phyloP scores from a whole-genome alignment of 768 basidiomycete genomes.

The Lactarius deliciosus region DNA sequence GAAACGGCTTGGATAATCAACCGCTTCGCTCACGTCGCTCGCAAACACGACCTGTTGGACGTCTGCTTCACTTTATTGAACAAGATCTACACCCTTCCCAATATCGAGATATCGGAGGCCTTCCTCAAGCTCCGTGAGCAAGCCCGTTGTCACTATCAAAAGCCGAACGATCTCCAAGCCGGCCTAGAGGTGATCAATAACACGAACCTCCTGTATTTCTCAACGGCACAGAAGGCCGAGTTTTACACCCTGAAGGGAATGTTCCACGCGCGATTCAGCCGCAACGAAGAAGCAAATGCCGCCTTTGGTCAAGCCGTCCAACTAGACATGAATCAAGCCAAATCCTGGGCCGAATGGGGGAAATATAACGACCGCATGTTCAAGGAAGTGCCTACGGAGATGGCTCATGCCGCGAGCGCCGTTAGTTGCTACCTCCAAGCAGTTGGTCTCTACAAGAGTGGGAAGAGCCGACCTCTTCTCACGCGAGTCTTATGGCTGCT shows the following conservation, averaged over 20 bases:
- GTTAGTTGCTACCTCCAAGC: conserved; percentile 98
- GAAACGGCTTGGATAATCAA: conserved; percentile 99
- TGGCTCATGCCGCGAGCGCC: conserved; percentile 80
- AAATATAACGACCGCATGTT: conserved; percentile 91
- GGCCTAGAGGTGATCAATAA: conserved; percentile 99
- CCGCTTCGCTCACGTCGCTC: conserved; percentile 96
- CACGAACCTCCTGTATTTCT: conserved; percentile 98
- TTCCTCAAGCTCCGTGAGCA: conserved; percentile 99
- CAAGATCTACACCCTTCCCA: conserved; percentile 98
- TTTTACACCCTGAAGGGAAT: conserved; percentile 98
- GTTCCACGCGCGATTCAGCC: conserved; percentile 88
- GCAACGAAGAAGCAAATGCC: conserved; percentile 84
- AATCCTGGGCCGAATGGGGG: conserved; percentile 99
- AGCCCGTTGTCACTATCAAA: conserved; percentile 97
- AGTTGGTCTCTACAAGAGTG: conserved; percentile 90
- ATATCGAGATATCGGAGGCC: conserved; percentile 99
- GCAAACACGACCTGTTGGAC: conserved; percentile 94
- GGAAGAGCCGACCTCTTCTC: conserved; percentile 88
- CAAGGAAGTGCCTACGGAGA: conserved; percentile 75
- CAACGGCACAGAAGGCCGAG: conserved; percentile 90
- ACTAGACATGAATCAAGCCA: conserved; percentile 90
- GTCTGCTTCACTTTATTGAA: conserved; percentile 93
- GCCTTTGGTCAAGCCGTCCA: conserved; percentile 96
- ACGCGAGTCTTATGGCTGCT: conserved; percentile 95
- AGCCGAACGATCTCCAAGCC: conserved; percentile 87